Evolutionary conservation across 371 early-diverging fungal genomes (phyloP), one percentile per base, ranked within the genome.

Genomic region (Chytridium lagenaria): DNA sequence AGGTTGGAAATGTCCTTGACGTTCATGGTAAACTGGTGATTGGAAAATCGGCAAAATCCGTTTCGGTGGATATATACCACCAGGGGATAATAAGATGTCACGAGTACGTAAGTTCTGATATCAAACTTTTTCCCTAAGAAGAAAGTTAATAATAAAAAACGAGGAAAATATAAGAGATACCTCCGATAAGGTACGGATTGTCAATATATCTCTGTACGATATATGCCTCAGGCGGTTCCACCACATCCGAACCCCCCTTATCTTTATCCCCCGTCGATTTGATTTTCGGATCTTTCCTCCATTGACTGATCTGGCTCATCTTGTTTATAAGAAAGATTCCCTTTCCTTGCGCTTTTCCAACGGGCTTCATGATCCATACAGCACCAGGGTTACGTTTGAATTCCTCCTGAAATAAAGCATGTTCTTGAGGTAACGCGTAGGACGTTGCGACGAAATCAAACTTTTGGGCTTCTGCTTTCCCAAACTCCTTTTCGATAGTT

Each of bases 281-380:
- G 23, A 81, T 34, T 50, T 78, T 67, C 26, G 82, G 83, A 70
- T 84, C 83, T 77, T 83, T 87, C 38, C 78, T 77, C 87, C 88
- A 88, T 49, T 82, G 75, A 31, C 70, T 74, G 59, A 86, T 82
- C 81, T 87, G 87, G 28, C 78, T 77, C 65, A 88, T 73, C 76
- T 82, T 83, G 77, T 87, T 87, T 78, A 88, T 85, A 33, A 88
- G 67, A 55, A 87, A 87, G 61, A 88, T 88, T n/a, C 88, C 88
- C 68, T 86, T 86, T 12, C 88, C 88, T 69, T 88, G 88, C 22
- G 88, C 86, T 73, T 83, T 86, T 31, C 88, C 88, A 7, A 85
- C 86, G 0, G 88, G 88, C 69, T 88, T 88, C 87, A 88, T 87
- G 71, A 88, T 88, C 88, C 88, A 88, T 7, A 85, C 79, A 39